Evolutionary conservation across 106 monocot genomes (phyloP).

Genomic region (Apostasia shenzhenica): DNA sequence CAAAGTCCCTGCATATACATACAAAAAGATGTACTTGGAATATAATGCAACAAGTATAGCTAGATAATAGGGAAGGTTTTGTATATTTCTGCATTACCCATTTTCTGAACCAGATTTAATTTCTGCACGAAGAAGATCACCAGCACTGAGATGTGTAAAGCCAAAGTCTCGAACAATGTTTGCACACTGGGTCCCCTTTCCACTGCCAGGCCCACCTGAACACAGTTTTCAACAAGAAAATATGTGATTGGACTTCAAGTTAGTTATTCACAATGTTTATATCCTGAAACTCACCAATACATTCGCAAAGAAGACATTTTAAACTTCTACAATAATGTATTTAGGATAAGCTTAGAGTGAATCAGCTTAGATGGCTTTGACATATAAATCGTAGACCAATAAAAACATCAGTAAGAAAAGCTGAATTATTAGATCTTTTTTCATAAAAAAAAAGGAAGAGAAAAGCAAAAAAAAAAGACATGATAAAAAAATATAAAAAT

Average conservation of each 20-base stretch:
- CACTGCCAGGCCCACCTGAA: constrained; percentile 17
- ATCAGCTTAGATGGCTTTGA: no score
- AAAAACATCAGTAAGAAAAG: no score
- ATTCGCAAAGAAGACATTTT: no score
- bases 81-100: not conserved
- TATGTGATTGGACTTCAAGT: not conserved
- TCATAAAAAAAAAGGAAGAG: no score
- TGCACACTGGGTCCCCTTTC: constrained; percentile 17
- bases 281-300: no score
- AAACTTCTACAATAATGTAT: no score
- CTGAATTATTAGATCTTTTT: no score
- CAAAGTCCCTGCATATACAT: not conserved
- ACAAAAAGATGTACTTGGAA: not conserved
- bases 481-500: no score
- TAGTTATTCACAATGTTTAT: not conserved
- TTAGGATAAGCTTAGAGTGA: no score
- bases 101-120: constrained; percentile 13
- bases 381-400: no score
- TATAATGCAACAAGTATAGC: not conserved
- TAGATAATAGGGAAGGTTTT: no score
- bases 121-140: constrained; percentile 17
- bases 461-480: no score
- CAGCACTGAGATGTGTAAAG: constrained; percentile 16
- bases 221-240: constrained; percentile 1
- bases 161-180: constrained; percentile 13